These are phyloP conservation scores for Penicillium macrosclerotiorum DNA, from an alignment of 495 filamentous ascomycete species.

Conservation along the genomic window DNA sequence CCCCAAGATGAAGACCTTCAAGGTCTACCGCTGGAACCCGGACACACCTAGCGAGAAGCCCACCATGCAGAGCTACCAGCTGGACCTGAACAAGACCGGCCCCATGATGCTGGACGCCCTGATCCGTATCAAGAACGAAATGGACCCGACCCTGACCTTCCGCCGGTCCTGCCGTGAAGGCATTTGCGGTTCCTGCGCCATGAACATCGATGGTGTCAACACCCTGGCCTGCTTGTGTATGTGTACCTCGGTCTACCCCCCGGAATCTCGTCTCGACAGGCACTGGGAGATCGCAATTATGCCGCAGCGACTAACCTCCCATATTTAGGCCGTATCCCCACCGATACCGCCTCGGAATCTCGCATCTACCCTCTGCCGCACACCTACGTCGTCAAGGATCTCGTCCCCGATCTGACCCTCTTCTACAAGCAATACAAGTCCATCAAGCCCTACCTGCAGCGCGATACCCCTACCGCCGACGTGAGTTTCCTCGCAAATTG, in stretches of 20 bases:
- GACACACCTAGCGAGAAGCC: slow-evolving; percentile 89
- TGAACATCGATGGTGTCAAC: slow-evolving; percentile 99
- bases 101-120: slow-evolving; percentile 97
- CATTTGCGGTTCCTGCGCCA: slow-evolving; percentile 96
- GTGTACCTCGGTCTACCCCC: slow-evolving; percentile 34
- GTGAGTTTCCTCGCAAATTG: slow-evolving; percentile 46
- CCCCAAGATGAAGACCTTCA: slow-evolving; percentile 85
- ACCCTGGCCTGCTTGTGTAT: slow-evolving; percentile 96
- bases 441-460: slow-evolving; percentile 96
- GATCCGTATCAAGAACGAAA: slow-evolving; percentile 98
- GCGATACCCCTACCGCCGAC: slow-evolving; percentile 71
- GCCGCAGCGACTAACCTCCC: not conserved
- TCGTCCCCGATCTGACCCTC: slow-evolving; percentile 93
- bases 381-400: slow-evolving; percentile 98
- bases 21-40: slow-evolving; percentile 98
- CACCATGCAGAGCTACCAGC: slow-evolving; percentile 86
- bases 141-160: slow-evolving; percentile 96
- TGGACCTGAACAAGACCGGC: slow-evolving; percentile 97
- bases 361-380: slow-evolving; percentile 98
- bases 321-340: slow-evolving; percentile 86
- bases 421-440: slow-evolving; percentile 99
- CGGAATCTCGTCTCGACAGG: not conserved
- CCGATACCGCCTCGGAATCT: slow-evolving; percentile 71
- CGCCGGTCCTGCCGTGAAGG: slow-evolving; percentile 93
- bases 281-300: not conserved